These are phyloP conservation scores for Chimonanthus praecox DNA, from an alignment of 164 flowering plant species.

Conservation along the genomic window DNA sequence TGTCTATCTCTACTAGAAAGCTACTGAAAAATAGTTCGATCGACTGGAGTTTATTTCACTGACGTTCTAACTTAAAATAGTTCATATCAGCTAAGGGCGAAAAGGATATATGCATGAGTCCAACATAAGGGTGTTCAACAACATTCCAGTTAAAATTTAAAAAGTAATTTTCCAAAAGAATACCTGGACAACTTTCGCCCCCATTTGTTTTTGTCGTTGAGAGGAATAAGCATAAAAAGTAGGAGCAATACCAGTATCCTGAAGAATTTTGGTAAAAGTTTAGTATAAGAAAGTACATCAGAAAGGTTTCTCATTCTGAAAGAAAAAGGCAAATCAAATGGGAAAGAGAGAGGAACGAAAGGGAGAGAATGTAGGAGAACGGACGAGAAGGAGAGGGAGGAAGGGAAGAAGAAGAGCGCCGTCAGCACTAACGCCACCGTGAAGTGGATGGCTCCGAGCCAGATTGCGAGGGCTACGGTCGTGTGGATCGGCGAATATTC, in stretches of 20 bases:
- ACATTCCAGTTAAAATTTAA: no score
- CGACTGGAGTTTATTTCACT: no score
- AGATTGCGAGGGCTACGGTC: slow-evolving; percentile 38
- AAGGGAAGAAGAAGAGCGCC: slow-evolving; percentile 52
- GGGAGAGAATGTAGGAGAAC: slow-evolving; percentile 11
- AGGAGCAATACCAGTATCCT: slow-evolving; percentile 61
- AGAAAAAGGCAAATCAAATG: background rate
- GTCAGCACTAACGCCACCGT: slow-evolving; percentile 30
- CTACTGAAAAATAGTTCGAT: no score
- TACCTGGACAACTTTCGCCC: slow-evolving; percentile 63
- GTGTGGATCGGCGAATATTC: slow-evolving; percentile 22
- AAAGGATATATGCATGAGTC: no score
- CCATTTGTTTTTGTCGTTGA: slow-evolving; percentile 42
- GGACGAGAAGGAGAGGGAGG: slow-evolving; percentile 39
- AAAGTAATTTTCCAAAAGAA: background rate
- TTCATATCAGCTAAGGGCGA: no score
- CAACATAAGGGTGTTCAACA: no score
- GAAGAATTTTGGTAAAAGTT: slow-evolving; percentile 5
- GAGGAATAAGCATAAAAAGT: slow-evolving; percentile 52
- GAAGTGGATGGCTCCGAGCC: slow-evolving; percentile 74
- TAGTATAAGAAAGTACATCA: background rate
- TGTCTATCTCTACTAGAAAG: no score
- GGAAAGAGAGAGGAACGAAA: background rate
- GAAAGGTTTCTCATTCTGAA: background rate
- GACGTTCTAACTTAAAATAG: no score